These are phyloP conservation scores for Arthrobotrys conoides DNA, from an alignment of 2,329 filamentous ascomycete species.

Conservation along the genomic window DNA sequence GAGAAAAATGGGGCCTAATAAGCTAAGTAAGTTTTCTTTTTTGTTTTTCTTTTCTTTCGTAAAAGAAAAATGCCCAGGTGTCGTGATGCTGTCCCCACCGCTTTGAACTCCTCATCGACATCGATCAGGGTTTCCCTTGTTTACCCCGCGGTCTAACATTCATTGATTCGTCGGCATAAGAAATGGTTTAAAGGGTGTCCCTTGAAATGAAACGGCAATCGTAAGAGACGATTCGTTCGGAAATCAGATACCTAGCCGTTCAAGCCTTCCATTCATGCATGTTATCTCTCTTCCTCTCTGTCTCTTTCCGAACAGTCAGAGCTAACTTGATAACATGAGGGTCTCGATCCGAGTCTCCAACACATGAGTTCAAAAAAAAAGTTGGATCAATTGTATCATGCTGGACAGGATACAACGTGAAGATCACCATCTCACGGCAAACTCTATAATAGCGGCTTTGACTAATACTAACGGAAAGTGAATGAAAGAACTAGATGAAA, in stretches of 20 bases:
- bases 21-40: slow-evolving; percentile 2
- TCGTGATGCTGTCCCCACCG: slow-evolving; percentile 43
- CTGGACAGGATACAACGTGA: slow-evolving; percentile 16
- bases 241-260: slow-evolving; percentile 58
- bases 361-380: slow-evolving; percentile 12
- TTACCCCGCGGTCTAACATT: slow-evolving; percentile 53
- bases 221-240: slow-evolving; percentile 60
- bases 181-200: slow-evolving; percentile 41
- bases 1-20: slow-evolving; percentile 17
- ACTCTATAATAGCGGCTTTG: neutral
- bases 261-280: slow-evolving; percentile 52
- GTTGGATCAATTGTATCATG: slow-evolving; percentile 5
- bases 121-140: slow-evolving; percentile 54
- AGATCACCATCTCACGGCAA: slow-evolving; percentile 11
- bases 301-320: slow-evolving; percentile 33
- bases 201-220: slow-evolving; percentile 60
- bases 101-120: slow-evolving; percentile 36
- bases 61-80: slow-evolving; percentile 24
- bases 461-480: too few relatives aligned
- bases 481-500: neutral
- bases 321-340: slow-evolving; percentile 17
- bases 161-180: slow-evolving; percentile 47
- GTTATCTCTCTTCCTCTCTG: slow-evolving; percentile 1
- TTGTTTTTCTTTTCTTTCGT: slow-evolving; percentile 3
- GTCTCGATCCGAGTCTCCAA: slow-evolving; percentile 49